phyloP scores from a whole-genome alignment of 768 basidiomycete genomes.

The Xerocomellus intermedius region DNA sequence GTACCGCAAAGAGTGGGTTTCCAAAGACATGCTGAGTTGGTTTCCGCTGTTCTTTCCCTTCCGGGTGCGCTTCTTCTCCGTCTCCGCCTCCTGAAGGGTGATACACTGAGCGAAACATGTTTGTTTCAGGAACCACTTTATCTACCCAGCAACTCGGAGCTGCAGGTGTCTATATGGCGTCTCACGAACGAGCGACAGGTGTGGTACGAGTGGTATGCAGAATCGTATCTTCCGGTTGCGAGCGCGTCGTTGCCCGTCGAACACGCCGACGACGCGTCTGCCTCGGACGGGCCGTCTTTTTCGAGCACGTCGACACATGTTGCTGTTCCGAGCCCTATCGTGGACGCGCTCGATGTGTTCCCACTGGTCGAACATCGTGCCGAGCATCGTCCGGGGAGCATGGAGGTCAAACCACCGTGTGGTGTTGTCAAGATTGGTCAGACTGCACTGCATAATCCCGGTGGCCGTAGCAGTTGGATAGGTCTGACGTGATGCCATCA shows the following conservation, averaged over 20 bases:
- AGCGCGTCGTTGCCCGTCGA: constrained; percentile 27
- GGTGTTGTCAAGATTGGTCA: constrained; percentile 88
- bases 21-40: constrained; percentile 99
- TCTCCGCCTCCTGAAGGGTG: not conserved
- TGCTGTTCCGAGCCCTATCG: constrained; percentile 62
- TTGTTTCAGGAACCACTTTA: constrained; percentile 80
- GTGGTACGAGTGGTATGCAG: constrained; percentile 99
- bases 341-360: constrained; percentile 60
- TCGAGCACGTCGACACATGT: constrained; percentile 29
- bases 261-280: constrained; percentile 13
- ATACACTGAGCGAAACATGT: not conserved
- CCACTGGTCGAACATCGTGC: constrained; percentile 15
- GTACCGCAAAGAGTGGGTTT: constrained; percentile 76
- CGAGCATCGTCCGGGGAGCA: constrained; percentile 11
- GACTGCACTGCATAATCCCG: constrained; percentile 88
- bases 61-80: constrained; percentile 50
- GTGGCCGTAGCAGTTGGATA: constrained; percentile 91
- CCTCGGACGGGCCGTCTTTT: constrained; percentile 22
- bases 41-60: constrained; percentile 97
- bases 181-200: constrained; percentile 85
- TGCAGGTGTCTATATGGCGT: constrained; percentile 93
- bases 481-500: constrained; percentile 45
- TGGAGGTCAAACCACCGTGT: constrained; percentile 28
- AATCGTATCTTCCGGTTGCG: constrained; percentile 78
- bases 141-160: constrained; percentile 86